phyloP scores from a whole-genome alignment of 768 basidiomycete species.

The Suillus clintonianus region DNA sequence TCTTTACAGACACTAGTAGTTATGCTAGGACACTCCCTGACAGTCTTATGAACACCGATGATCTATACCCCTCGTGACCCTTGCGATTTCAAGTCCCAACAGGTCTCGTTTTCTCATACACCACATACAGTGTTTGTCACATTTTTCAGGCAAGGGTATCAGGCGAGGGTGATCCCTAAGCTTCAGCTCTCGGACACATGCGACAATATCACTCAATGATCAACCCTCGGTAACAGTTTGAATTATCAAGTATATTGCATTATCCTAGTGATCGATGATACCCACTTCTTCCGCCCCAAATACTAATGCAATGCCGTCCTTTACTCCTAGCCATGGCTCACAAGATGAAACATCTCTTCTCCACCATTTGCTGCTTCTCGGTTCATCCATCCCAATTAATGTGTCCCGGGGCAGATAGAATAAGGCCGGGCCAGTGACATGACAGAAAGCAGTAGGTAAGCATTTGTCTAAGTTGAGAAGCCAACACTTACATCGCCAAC shows the following conservation, averaged over 20 bases:
- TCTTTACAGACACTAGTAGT: neutral
- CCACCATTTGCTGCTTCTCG: neutral
- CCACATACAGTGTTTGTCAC: neutral
- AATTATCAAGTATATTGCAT: neutral
- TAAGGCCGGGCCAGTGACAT: conserved; percentile 39
- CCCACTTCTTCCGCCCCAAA: neutral
- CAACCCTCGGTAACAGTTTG: neutral
- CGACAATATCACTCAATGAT: neutral
- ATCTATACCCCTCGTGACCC: neutral
- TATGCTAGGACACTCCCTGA: neutral
- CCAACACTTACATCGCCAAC: conserved; percentile 47
- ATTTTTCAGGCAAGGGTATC: neutral
- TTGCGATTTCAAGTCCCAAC: neutral
- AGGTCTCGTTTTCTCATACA: neutral
- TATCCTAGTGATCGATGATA: neutral
- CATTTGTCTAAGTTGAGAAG: neutral
- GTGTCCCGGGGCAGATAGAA: conserved; percentile 36
- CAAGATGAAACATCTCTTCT: neutral
- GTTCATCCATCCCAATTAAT: neutral
- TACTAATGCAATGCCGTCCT: neutral
- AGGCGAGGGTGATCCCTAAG: neutral
- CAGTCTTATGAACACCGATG: neutral
- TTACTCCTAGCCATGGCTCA: neutral
- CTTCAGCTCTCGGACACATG: neutral
- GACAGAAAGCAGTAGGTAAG: neutral